A percentile compares a stretch with the other conserved stretches of the same genome.
Conservation (phyloP, 805 yeast genomes). For the Saccharomycopsis oosterbeekiorum region DNA sequence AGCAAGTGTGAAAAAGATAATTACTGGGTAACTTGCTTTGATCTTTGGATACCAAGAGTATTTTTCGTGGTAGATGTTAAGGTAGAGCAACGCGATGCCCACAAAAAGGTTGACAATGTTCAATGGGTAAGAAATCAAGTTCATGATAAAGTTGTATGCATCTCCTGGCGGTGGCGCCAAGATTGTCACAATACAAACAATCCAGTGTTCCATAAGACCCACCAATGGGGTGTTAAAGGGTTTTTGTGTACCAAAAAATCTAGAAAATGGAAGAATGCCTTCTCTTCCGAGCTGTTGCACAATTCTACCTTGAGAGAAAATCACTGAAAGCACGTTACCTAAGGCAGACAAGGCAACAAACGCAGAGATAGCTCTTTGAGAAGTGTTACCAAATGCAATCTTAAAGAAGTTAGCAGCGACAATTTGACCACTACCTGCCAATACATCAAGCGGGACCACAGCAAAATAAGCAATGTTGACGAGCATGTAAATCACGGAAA, state of each 20-base stretch:
- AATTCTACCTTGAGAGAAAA: slow-evolving; percentile 73
- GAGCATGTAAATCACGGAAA: slow-evolving; percentile 61
- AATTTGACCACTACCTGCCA: slow-evolving; percentile 52
- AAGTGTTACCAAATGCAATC: slow-evolving; percentile 58
- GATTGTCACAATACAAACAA: slow-evolving; percentile 62
- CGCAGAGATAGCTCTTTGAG: slow-evolving; percentile 65
- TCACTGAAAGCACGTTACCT: slow-evolving; percentile 75
- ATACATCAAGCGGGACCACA: slow-evolving; percentile 60
- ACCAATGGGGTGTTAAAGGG: slow-evolving; percentile 69
- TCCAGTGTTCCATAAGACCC: slow-evolving; percentile 69
- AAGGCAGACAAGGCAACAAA: slow-evolving; percentile 74
- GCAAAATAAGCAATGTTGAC: slow-evolving; percentile 75
- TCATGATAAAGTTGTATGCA: slow-evolving; percentile 72
- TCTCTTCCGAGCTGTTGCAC: slow-evolving; percentile 76
- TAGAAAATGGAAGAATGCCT: slow-evolving; percentile 67
- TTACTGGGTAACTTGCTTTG: slow-evolving; percentile 54
- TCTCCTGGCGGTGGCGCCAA: slow-evolving; percentile 82
- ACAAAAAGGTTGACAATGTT: slow-evolving; percentile 63
- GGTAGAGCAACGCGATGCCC: slow-evolving; percentile 50
- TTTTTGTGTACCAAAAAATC: slow-evolving; percentile 56
- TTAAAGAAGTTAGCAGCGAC: slow-evolving; percentile 70
- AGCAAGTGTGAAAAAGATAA: slow-evolving; percentile 51
- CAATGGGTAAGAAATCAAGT: slow-evolving; percentile 73
- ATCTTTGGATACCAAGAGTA: slow-evolving; percentile 64
- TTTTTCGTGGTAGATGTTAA: slow-evolving; percentile 39